Base-by-base conservation (phyloP, 1,139 yeast species). In the Sporopachydermia cereana region DNA sequence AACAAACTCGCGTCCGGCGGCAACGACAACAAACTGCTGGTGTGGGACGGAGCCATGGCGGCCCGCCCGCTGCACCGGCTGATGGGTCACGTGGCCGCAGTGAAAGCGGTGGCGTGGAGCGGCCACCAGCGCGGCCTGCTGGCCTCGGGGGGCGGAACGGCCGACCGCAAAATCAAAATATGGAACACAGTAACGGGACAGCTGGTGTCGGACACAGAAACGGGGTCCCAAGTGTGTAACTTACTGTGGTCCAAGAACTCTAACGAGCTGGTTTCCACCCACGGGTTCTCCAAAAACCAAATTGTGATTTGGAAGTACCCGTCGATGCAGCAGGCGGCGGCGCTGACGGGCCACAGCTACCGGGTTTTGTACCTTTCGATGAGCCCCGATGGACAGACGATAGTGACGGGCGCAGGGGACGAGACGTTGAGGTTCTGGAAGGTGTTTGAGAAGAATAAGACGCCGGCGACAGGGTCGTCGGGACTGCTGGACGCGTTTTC, bases 321-420 rank as follows among this genome's bases (percentile, higher is more conserved):
- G 14, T 76, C 84, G 18, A 79, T 93, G 89, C 85, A 85, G 53
- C 97, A 91, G 54, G 77, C 91, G 34, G 96, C 96, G 1, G 86
- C 89, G 42, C 72, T 91, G 46, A 86, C 95, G 5, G 98, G 97
- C 0, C 99, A 91, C 58, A 85, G 96, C 1, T 86, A 84, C 59
- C 72, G 99, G 50, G 98, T 91, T 5, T 67, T 93, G 44, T 93
- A 91, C 59, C 69, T 91, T 52, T 78, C 96, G 2, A 71, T 91
- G 66, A 83, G 95, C n/a, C 96, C 97, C 0, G 97, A 91, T 63
- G 98, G 98, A 1, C 89, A 85, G 51, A 86, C 97, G 0, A 83
- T 91, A n/a, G 98, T 91, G 2, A 89, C 98, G 0, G 99, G 98
- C 1, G 97, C 98, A 1, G 98, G 98, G 1, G 99, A 91, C 63